Evolutionary conservation across 2,329 filamentous ascomycete genomes (phyloP).

Genomic region (Claviceps monticola): DNA sequence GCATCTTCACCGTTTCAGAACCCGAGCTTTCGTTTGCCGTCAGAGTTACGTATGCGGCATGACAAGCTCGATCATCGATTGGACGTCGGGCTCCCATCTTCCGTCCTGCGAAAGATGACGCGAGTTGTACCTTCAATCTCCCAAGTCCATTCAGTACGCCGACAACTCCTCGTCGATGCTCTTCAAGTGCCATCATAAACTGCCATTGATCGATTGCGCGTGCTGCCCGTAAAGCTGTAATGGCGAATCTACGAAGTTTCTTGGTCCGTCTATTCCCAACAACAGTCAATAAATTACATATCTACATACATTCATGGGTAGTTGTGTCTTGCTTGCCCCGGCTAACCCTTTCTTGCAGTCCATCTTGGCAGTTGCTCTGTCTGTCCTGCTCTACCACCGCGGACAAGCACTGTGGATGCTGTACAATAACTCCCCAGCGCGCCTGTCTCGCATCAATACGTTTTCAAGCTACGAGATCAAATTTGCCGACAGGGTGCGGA

Average conservation of each 20-base stretch:
- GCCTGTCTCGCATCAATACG: conserved; percentile 15
- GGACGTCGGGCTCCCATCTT: no score
- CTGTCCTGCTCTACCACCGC: conserved; percentile 9
- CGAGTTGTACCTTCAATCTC: no score
- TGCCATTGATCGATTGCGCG: not conserved
- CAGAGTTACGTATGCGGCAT: not conserved
- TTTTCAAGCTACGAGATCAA: conserved; percentile 17
- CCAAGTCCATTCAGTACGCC: no score
- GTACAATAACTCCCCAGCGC: conserved; percentile 16
- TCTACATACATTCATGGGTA: no score
- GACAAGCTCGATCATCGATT: no score
- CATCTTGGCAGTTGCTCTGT: conserved; percentile 5
- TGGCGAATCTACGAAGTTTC: not conserved
- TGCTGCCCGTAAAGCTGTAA: not conserved
- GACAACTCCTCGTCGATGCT: not conserved
- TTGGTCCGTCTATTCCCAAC: not conserved
- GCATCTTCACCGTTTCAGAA: no score
- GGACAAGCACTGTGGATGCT: conserved; percentile 10
- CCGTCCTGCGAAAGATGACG: no score
- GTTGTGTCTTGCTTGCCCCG: no score
- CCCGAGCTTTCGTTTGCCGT: not conserved
- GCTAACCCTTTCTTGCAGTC: conserved; percentile 10
- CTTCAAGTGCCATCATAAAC: not conserved
- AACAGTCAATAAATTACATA: not conserved
- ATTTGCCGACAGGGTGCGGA: conserved; percentile 23